Evolutionary conservation across 1,284 basidiomycete genomes (phyloP), one percentile per base, ranked within the genome.

Genomic region (Polyporus tsugae): DNA sequence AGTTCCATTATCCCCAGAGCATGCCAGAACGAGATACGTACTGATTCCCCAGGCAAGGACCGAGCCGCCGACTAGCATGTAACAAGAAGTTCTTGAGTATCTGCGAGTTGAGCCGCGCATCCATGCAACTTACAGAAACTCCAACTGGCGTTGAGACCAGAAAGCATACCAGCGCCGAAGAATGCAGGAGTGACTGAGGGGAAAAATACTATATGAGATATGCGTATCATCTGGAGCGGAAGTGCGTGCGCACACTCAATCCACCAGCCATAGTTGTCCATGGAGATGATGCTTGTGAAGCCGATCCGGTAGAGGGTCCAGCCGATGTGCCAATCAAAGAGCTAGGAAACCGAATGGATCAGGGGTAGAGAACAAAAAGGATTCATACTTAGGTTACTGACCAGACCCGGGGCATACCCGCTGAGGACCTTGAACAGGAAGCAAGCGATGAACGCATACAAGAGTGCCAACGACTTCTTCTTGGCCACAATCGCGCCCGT

Each of bases 311-410:
- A 90, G 61, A 91, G 81, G 64, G 87, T 89, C 87, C 87, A 89
- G 69, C 87, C 87, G 68, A 90, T 86, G 75, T 91, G 89, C 89
- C 89, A 91, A 76, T 91, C 89, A 76, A 84, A 89, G 60, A 90
- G 76, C 83, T 85, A 66, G 46, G 19, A 11, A 13, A 49, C 25
- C 10, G 46, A 29, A 36, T n/a, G 77, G 4, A 5, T 55, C 29
- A 25, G 35, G 22, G 17, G 17, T 36, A 6, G 10, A 29, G 6
- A 35, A 36, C 10, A 6, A 15, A 9, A n/a, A 22, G 4, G 3
- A 29, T 55, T 15, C 41, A 17, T 5, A 44, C 17, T 6, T 5
- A 39, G 22, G 6, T 15, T 41, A 61, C 81, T 62, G 72, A 85
- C 81, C 61, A 91, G 78, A 53, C 88, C 89, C 15, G 88, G 86